Evolutionary conservation across 306 rosid genomes (phyloP).

Genomic region (Pueraria montana): DNA sequence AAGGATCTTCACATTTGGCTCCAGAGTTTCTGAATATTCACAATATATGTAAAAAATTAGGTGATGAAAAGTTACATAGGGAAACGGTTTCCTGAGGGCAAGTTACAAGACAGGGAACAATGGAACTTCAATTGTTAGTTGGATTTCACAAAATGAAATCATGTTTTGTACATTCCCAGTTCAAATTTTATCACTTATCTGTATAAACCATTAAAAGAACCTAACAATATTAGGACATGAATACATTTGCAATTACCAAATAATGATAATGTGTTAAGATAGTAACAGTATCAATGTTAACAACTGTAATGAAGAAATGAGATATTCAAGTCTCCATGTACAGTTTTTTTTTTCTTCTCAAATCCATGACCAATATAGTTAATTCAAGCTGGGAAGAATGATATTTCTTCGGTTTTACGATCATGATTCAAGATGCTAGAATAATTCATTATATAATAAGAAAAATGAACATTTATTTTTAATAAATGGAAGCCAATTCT

Average conservation of each 20-base stretch:
- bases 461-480: no score
- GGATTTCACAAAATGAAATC: constrained; percentile 39
- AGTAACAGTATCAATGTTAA: not conserved
- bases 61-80: constrained; percentile 3
- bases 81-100: constrained; percentile 22
- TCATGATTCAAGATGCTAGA: constrained; percentile 1
- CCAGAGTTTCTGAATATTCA: constrained; percentile 69
- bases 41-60: constrained; percentile 21
- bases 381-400: constrained; percentile 20
- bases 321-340: not conserved
- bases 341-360: not conserved
- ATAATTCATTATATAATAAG: not conserved
- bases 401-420: constrained; percentile 21
- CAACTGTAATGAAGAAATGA: constrained; percentile 3
- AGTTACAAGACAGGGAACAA: not conserved
- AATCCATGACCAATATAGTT: constrained; percentile 6
- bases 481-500: constrained; percentile 11
- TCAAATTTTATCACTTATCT: constrained; percentile 13
- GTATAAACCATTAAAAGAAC: constrained; percentile 14
- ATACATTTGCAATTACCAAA: constrained; percentile 30
- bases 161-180: not conserved
- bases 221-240: not conserved
- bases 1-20: constrained; percentile 88
- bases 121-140: constrained; percentile 7
- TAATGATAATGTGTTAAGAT: constrained; percentile 16